Base-by-base conservation (phyloP, 176 grass and related monocot genomes). In the Chrysopogon serrulatus region DNA sequence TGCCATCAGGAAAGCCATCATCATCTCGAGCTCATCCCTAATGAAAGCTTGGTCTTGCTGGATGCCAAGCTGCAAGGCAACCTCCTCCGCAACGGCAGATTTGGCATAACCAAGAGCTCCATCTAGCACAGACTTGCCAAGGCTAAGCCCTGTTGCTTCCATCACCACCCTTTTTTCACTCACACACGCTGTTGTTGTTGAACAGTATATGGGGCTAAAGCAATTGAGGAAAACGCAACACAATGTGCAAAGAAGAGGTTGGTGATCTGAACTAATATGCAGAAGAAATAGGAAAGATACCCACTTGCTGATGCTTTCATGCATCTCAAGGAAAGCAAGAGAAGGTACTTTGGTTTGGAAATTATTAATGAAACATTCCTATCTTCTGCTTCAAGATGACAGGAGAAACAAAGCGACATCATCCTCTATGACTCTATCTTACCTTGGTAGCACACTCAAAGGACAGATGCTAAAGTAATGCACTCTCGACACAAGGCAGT, bases 21-120 rank as follows among this genome's bases (percentile, higher is more conserved):
- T 91, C 84, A 87, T 91, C 27, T 87, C 30, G 0, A 91, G 75
- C 79, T 88, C 89, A 6, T 88, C 89, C 14, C 16, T 51, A 68
- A 91, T 69, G 60, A 88, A 91, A 19, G 34, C 54, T 0, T 74
- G 40, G 0, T 88, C 85, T 2, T 65, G 27, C 26, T 81, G 67
- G 5, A 88, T 13, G 47, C 89, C 85, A 5, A 87, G 68, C 17
- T 80, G 68, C 66, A 91, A 36, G n/a, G 85, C 75, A 3, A 80
- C 82, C 71, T 91, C 75, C 68, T 91, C 34, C 0, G 75, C 71
- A 0, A 81, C 0, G 1, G 67, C 23, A 0, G 62, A 84, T 65
- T 61, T 36, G 3, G 81, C 47, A 0, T 49, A 74, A 31, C 15
- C 1, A 14, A 89, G 23, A 51, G 62, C 75, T 7, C 31, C 77